Percentiles rank a stretch among this genome's conserved stretches.
Evolutionary conservation across 257 asterid species (phyloP).

Genomic region (Vinca minor): DNA sequence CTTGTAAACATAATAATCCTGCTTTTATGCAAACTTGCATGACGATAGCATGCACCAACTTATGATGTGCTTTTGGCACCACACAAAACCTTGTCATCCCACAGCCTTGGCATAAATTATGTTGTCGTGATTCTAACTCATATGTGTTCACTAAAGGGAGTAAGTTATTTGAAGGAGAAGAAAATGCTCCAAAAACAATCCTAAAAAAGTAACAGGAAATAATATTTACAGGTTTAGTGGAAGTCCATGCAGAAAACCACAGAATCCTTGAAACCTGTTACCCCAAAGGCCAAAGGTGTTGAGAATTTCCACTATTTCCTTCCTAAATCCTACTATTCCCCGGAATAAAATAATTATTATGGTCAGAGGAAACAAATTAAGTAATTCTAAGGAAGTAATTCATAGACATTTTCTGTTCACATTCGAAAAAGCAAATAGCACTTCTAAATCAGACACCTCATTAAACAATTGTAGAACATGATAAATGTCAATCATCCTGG

Average conservation of each 20-base stretch:
- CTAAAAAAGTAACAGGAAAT: not conserved
- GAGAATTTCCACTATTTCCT: not conserved
- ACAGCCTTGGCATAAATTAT: not conserved
- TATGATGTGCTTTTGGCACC: not conserved
- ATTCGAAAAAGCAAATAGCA: not conserved
- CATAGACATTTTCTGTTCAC: not conserved
- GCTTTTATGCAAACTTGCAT: not conserved
- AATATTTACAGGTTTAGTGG: no score
- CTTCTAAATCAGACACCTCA: not conserved
- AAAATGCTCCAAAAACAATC: not conserved
- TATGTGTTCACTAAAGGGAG: not conserved
- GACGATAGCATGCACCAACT: slow-evolving; percentile 19
- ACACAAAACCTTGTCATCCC: not conserved
- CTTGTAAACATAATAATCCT: not conserved
- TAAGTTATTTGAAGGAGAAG: not conserved
- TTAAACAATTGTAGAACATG: not conserved
- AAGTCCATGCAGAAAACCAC: not conserved
- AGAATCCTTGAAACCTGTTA: not conserved
- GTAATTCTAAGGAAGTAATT: not conserved
- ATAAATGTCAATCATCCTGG: no score
- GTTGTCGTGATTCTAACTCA: not conserved
- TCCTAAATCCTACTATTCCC: not conserved
- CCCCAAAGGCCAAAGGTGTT: not conserved
- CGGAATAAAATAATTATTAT: not conserved
- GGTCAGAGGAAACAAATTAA: not conserved